A percentile compares a stretch with the other conserved stretches of the same genome.
Conservation (phyloP, 495 filamentous ascomycete species). For the Penicillium bialowiezense region DNA sequence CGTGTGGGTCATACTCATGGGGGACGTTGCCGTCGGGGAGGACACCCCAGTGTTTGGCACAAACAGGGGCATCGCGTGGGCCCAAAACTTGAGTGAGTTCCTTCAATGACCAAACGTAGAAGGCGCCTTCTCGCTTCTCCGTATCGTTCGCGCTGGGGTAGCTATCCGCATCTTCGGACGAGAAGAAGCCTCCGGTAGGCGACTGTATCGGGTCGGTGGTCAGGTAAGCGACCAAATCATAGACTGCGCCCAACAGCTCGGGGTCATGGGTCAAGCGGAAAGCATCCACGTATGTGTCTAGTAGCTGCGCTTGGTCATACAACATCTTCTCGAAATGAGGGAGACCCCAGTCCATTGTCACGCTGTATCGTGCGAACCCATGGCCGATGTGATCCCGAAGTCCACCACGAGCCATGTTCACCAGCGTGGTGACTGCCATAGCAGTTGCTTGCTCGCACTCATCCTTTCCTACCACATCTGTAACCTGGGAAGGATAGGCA, state of each 20-base stretch:
- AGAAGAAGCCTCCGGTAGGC: constrained; percentile 74
- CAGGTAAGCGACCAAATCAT: constrained; percentile 82
- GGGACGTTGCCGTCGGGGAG: constrained; percentile 84
- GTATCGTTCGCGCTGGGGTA: constrained; percentile 67
- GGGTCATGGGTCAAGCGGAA: constrained; percentile 69
- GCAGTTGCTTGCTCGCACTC: constrained; percentile 71
- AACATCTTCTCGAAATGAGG: constrained; percentile 99
- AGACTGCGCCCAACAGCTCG: constrained; percentile 75
- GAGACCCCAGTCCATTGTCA: constrained; percentile 85
- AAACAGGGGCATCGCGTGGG: constrained; percentile 65
- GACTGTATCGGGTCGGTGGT: constrained; percentile 61
- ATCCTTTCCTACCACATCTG: constrained; percentile 79
- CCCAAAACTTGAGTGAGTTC: constrained; percentile 81
- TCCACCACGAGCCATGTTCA: constrained; percentile 79
- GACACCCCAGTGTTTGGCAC: constrained; percentile 83
- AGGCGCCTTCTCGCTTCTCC: constrained; percentile 90
- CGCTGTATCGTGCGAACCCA: constrained; percentile 87
- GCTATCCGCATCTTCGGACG: constrained; percentile 93
- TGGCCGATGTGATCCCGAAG: constrained; percentile 91
- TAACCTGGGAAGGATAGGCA: constrained; percentile 67
- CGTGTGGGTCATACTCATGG: constrained; percentile 80
- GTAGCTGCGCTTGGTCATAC: constrained; percentile 86
- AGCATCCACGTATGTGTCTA: constrained; percentile 84
- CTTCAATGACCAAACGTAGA: constrained; percentile 90
- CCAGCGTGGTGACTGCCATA: constrained; percentile 82